Evolutionary conservation across 345 rosid species (phyloP).

Genomic region (Arabis alpina): DNA sequence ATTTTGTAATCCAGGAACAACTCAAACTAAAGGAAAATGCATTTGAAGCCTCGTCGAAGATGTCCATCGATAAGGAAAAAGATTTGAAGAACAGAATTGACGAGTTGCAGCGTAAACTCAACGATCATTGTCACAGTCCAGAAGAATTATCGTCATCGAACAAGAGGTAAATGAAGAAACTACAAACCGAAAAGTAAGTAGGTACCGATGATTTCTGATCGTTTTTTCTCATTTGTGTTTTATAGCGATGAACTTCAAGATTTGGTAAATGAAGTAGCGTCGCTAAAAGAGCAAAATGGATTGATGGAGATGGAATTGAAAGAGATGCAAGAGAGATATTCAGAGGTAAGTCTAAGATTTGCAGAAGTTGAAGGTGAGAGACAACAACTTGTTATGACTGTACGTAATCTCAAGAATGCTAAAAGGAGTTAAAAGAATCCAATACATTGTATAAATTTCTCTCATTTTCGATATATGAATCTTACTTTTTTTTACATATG

Average conservation of each 20-base stretch:
- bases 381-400: constrained; percentile 83
- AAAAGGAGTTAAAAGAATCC: constrained; percentile 48
- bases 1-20: too few relatives aligned
- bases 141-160: neutral
- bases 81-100: too few relatives aligned
- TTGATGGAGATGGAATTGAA: constrained; percentile 77
- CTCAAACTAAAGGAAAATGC: too few relatives aligned
- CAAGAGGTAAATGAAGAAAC: constrained; percentile 47
- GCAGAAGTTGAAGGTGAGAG: constrained; percentile 98
- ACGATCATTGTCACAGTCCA: too few relatives aligned
- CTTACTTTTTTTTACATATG: neutral
- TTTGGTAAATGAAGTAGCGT: constrained; percentile 39
- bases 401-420: constrained; percentile 70
- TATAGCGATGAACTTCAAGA: constrained; percentile 17
- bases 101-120: too few relatives aligned
- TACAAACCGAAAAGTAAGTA: neutral
- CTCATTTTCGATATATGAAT: neutral
- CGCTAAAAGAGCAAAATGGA: constrained; percentile 59
- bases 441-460: constrained; percentile 29
- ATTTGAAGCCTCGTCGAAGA: too few relatives aligned
- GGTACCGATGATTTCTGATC: neutral
- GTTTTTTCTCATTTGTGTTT: neutral
- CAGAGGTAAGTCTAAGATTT: constrained; percentile 84
- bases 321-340: constrained; percentile 92
- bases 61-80: too few relatives aligned